These are phyloP conservation scores for Botrytis byssoidea DNA, from an alignment of 2,329 filamentous ascomycete species.

Conservation along the genomic window DNA sequence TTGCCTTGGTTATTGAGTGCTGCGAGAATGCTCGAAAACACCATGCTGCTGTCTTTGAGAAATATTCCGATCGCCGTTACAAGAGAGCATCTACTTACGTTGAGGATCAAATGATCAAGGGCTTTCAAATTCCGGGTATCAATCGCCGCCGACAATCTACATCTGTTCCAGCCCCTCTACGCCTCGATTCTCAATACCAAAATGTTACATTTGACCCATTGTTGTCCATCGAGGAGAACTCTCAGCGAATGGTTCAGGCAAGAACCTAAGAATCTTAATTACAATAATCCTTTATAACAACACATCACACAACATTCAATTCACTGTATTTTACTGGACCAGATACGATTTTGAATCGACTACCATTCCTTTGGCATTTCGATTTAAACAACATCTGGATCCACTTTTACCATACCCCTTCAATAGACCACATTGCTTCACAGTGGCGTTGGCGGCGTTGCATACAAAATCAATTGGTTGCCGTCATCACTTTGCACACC, in stretches of 20 bases:
- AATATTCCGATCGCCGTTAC: conserved; percentile 85
- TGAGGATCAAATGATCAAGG: conserved; percentile 66
- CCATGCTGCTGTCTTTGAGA: conserved; percentile 84
- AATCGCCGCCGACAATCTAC: conserved; percentile 15
- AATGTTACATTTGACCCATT: conserved; percentile 14
- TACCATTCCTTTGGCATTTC: conserved; percentile 31
- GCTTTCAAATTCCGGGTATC: conserved; percentile 48
- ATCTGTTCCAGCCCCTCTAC: conserved; percentile 10
- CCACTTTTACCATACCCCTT: conserved; percentile 26
- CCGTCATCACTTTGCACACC: conserved; percentile 19
- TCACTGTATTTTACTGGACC: conserved; percentile 39
- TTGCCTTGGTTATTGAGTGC: conserved; percentile 81
- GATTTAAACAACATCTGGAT: conserved; percentile 31
- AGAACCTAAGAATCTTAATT: conserved; percentile 27
- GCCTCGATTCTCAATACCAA: conserved; percentile 5
- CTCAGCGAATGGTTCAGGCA: conserved; percentile 35
- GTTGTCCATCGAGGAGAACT: conserved; percentile 24
- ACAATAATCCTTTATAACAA: neutral
- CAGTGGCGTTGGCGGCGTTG: conserved; percentile 26
- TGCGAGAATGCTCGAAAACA: conserved; percentile 79
- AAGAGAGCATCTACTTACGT: conserved; percentile 82
- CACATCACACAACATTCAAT: conserved; percentile 29
- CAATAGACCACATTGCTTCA: conserved; percentile 29
- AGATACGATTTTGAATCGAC: conserved; percentile 28
- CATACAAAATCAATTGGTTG: conserved; percentile 26